Evolutionary conservation across 208 protist species (phyloP).

Genomic region (Lotmaria passim): DNA sequence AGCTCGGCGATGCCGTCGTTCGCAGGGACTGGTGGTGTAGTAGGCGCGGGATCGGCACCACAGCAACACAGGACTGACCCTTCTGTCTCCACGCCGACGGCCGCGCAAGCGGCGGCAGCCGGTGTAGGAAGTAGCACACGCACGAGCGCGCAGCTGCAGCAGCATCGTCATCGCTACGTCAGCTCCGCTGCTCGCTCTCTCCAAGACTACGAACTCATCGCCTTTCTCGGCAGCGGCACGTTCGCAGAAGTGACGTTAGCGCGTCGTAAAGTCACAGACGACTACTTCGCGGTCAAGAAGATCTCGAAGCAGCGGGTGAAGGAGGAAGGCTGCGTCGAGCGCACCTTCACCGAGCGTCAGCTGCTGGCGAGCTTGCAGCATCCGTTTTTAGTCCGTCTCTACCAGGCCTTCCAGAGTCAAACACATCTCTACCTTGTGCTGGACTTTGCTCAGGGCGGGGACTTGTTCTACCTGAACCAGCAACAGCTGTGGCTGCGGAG

Average conservation of each 20-base stretch:
- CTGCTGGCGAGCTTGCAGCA: constrained; percentile 77
- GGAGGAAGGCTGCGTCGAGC: constrained; percentile 78
- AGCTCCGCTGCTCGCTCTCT: constrained; percentile 82
- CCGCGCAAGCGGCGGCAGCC: no score
- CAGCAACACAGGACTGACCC: no score
- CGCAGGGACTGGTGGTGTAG: no score
- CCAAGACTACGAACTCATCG: constrained; percentile 86
- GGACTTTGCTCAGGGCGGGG: constrained; percentile 86
- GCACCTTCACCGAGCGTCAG: constrained; percentile 88
- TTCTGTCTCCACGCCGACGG: no score
- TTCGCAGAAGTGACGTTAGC: constrained; percentile 91
- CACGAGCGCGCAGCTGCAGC: not conserved
- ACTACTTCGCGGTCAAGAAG: constrained; percentile 88
- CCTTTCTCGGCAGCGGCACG: constrained; percentile 80
- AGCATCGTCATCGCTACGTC: constrained; percentile 27
- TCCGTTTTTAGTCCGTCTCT: constrained; percentile 81
- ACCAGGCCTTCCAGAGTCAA: constrained; percentile 85
- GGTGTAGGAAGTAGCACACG: not conserved
- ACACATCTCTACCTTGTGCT: constrained; percentile 86
- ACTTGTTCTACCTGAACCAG: constrained; percentile 77
- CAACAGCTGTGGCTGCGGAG: constrained; percentile 71
- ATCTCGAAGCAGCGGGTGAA: constrained; percentile 87
- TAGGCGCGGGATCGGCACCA: no score
- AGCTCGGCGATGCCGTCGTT: no score
- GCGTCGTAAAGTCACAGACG: constrained; percentile 58